phyloP scores from a whole-genome alignment of 805 yeast species.

The Pichia gijzeniarum region DNA sequence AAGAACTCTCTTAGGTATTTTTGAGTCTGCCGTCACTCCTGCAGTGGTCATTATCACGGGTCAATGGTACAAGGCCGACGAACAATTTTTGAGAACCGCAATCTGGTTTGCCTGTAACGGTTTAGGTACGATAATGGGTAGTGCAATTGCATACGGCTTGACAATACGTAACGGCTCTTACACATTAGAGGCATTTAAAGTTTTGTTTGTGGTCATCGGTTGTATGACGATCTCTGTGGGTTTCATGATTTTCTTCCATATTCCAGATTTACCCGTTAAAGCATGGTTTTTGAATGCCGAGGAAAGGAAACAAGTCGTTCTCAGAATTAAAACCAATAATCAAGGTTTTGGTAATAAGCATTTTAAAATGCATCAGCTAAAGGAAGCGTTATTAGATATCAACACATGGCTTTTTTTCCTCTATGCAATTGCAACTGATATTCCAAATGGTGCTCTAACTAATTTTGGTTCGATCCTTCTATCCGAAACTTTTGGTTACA shows the following conservation, averaged over 20 bases:
- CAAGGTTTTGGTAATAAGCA: conserved; percentile 31
- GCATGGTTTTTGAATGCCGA: conserved; percentile 32
- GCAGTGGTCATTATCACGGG: conserved; percentile 30
- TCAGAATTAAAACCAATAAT: conserved; percentile 29
- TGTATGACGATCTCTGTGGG: conserved; percentile 30
- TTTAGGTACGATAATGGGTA: conserved; percentile 27
- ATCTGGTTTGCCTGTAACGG: conserved; percentile 29
- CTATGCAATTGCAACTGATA: conserved; percentile 19
- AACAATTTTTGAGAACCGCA: conserved; percentile 28
- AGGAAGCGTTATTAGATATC: conserved; percentile 24
- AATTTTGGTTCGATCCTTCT: conserved; percentile 37
- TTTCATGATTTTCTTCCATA: conserved; percentile 21
- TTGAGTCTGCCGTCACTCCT: conserved; percentile 33
- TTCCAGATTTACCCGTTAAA: conserved; percentile 31
- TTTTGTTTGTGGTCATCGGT: conserved; percentile 31
- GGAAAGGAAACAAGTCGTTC: conserved; percentile 32
- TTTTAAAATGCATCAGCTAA: conserved; percentile 26
- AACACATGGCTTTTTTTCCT: conserved; percentile 40
- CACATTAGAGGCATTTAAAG: conserved; percentile 26
- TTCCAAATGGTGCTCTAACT: conserved; percentile 38
- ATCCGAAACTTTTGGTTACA: conserved; percentile 27
- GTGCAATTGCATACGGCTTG: conserved; percentile 29
- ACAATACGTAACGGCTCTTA: conserved; percentile 23
- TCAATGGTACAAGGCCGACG: conserved; percentile 30
- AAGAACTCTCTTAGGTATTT: conserved; percentile 44